phyloP scores from a whole-genome alignment of 176 grass and related monocot genomes.

The Oryza punctata region DNA sequence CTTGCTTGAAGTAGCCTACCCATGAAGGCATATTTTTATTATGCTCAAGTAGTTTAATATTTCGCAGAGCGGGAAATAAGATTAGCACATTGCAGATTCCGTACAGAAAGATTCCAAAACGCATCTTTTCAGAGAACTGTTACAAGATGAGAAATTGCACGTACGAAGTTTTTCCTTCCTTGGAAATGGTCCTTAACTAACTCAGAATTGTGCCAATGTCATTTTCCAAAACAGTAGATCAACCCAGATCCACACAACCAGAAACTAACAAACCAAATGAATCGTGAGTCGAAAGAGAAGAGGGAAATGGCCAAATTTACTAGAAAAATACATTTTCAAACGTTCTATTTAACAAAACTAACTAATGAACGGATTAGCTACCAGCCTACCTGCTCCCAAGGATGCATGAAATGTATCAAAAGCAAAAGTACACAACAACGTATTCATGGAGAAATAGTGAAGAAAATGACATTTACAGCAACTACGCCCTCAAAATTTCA shows the following conservation, averaged over 20 bases:
- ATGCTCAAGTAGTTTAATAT: constrained; percentile 4
- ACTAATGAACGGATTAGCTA: not conserved
- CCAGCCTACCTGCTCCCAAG: not conserved
- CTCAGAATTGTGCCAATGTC: not conserved
- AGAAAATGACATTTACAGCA: constrained; percentile 17
- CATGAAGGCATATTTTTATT: not conserved
- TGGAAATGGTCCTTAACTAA: not conserved
- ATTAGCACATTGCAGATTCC: not conserved
- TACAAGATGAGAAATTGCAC: not conserved
- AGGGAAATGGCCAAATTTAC: not conserved
- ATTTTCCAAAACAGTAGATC: constrained; percentile 6
- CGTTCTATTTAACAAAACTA: constrained; percentile 3
- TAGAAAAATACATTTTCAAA: not conserved
- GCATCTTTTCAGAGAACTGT: constrained; percentile 8
- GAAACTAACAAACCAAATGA: not conserved
- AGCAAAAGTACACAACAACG: not conserved
- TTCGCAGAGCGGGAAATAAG: not conserved
- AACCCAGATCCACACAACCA: not conserved
- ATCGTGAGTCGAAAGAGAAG: not conserved
- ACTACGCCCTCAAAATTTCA: constrained; percentile 14
- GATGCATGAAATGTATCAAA: not conserved
- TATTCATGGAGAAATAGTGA: not conserved
- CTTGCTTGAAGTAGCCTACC: not conserved
- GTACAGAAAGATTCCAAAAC: not conserved
- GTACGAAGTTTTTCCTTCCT: not conserved